phyloP scores from a whole-genome alignment of 1,284 basidiomycete genomes.

The Pterulicium gracile region DNA sequence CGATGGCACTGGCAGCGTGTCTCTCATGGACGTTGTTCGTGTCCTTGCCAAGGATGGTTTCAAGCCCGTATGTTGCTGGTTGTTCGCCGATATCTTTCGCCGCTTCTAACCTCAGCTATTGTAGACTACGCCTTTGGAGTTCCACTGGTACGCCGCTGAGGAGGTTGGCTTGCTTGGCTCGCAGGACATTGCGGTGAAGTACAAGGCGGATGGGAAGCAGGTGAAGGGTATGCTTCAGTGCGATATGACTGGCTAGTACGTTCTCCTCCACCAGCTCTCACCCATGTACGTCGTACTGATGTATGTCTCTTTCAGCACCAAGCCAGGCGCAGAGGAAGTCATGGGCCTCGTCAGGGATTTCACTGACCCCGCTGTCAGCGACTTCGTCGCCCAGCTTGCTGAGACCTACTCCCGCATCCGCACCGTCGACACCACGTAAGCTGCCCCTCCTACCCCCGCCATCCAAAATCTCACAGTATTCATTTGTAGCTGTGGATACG shows the following conservation, averaged over 20 bases:
- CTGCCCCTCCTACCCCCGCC: background rate
- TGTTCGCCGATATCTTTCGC: background rate
- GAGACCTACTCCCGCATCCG: background rate
- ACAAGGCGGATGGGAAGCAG: constrained; percentile 25
- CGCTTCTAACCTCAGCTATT: background rate
- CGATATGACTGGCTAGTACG: constrained; percentile 9
- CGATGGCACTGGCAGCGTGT: constrained; percentile 63
- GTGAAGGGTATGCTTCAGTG: constrained; percentile 28
- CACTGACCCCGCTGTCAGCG: background rate
- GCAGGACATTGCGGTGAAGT: constrained; percentile 37
- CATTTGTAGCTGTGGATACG: too few relatives aligned
- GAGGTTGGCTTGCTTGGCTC: constrained; percentile 44
- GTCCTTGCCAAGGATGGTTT: constrained; percentile 41
- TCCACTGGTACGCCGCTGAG: constrained; percentile 45
- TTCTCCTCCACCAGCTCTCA: too few relatives aligned
- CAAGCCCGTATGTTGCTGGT: constrained; percentile 12
- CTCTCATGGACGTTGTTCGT: constrained; percentile 50
- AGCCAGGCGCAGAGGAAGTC: background rate
- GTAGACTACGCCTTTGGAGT: constrained; percentile 32
- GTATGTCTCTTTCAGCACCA: too few relatives aligned
- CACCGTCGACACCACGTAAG: background rate
- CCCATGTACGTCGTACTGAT: too few relatives aligned
- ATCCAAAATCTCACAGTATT: background rate
- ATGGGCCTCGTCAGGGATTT: background rate
- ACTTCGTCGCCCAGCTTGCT: background rate